Evolutionary conservation across 495 filamentous ascomycete genomes (phyloP), one percentile per base, ranked within the genome.

Genomic region (Neurospora sp.): DNA sequence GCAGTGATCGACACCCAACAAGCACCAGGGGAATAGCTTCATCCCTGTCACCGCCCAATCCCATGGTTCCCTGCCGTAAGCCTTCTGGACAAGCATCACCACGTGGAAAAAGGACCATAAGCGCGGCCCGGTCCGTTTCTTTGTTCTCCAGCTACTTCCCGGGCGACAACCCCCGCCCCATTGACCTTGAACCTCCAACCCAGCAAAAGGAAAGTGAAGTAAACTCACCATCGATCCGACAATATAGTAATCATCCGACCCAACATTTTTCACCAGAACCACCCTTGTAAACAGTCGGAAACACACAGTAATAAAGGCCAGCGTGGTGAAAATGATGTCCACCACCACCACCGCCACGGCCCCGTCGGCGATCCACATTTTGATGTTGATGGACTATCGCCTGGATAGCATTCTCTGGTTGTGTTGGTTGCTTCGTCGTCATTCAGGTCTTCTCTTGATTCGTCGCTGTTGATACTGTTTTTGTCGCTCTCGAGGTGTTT

Each of bases 241-340:
- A 9, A 78, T 77, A n/a, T 77, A 61, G 10, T 37, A 69, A 35
- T 79, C 77, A 40, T 79, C 77, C 9, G 46, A 69, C 18, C 77
- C 77, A 12, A 75, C 12, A 11, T 75, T 76, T 53, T 74, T 72
- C 8, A 79, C 59, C 38, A 79, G 10, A n/a, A 74, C 71, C 5
- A 68, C 4, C 31, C 77, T 46, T 2, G 77, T 78, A 14, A 68
- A 53, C 5, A 79, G 4, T 14, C 77, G 68, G 18, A 72, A 37
- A 16, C 72, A 59, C 11, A 79, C 77, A 20, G 74, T 37, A 35
- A 78, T 27, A 11, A 78, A 73, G 38, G 77, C 76, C 44, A 79
- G 53, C 12, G 69, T 53, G 41, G 77, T 78, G 71, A 78, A 78
- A 22, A 76, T n/a, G 39, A 70, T 71, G 35, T 72, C 61, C 59